Percentiles rank a stretch among this genome's conserved stretches.
These are phyloP conservation scores for Candida cerambycidarum DNA, from an alignment of 805 yeast genomes.

Conservation along the genomic window DNA sequence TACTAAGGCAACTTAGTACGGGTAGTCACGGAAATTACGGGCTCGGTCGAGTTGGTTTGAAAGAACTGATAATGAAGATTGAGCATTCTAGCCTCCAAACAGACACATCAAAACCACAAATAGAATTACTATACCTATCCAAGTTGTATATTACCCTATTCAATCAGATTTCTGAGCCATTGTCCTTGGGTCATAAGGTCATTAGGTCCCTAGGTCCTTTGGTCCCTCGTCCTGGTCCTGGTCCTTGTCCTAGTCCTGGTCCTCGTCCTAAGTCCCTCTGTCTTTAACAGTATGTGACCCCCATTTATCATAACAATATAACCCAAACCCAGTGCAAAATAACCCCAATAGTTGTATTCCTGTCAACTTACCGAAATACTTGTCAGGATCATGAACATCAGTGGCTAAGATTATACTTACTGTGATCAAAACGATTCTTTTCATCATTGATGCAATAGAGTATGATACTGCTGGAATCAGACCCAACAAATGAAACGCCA, in stretches of 20 bases:
- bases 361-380: slow-evolving; percentile 39
- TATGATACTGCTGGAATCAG: slow-evolving; percentile 81
- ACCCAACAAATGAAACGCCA: slow-evolving; percentile 80
- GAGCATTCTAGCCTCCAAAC: slow-evolving; percentile 48
- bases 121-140: too few species aligned
- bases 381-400: slow-evolving; percentile 38
- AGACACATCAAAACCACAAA: slow-evolving; percentile 7
- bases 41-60: slow-evolving; percentile 28
- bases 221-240: too few species aligned
- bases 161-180: too few species aligned
- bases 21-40: slow-evolving; percentile 45
- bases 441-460: slow-evolving; percentile 84
- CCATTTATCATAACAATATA: slow-evolving; percentile 68
- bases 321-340: slow-evolving; percentile 50
- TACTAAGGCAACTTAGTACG: slow-evolving; percentile 11
- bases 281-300: slow-evolving; percentile 25
- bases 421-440: slow-evolving; percentile 79
- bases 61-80: slow-evolving; percentile 19
- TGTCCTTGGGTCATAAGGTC: too few species aligned
- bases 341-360: slow-evolving; percentile 50
- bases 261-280: too few species aligned
- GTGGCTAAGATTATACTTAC: slow-evolving; percentile 61
- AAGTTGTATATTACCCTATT: too few species aligned
- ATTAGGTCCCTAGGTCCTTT: too few species aligned
- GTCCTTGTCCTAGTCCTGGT: too few species aligned